A percentile compares a stretch with the other conserved stretches of the same genome.
phyloP scores from a whole-genome alignment of 2,329 filamentous ascomycete species.

The Penicillium freii region DNA sequence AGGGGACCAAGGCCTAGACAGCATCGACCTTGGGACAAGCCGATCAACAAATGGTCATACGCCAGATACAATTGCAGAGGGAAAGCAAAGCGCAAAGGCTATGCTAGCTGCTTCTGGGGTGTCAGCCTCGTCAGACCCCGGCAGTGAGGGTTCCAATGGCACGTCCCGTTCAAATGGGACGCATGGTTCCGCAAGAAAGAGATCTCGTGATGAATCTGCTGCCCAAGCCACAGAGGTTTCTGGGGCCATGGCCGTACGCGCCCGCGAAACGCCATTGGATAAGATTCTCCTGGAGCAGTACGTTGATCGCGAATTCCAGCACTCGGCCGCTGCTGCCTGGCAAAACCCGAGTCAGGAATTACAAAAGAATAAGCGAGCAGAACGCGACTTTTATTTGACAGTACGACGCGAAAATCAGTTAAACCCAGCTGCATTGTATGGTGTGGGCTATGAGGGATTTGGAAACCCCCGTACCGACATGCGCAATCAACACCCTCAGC shows the following conservation, averaged over 20 bases:
- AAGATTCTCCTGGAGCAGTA: slow-evolving; percentile 62
- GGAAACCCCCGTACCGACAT: slow-evolving; percentile 82
- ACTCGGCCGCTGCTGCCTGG: slow-evolving; percentile 54
- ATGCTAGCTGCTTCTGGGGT: slow-evolving; percentile 54
- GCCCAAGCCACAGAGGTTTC: slow-evolving; percentile 43
- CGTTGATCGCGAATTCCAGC: slow-evolving; percentile 61
- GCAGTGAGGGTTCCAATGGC: slow-evolving; percentile 30
- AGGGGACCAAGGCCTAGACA: slow-evolving; percentile 24
- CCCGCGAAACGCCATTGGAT: slow-evolving; percentile 45
- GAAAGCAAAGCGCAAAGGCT: slow-evolving; percentile 61
- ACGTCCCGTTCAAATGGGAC: slow-evolving; percentile 36
- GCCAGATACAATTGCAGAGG: slow-evolving; percentile 53
- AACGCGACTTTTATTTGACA: slow-evolving; percentile 67
- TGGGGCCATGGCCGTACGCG: slow-evolving; percentile 32
- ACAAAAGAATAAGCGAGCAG: slow-evolving; percentile 62
- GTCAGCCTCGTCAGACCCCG: slow-evolving; percentile 26
- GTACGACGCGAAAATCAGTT: slow-evolving; percentile 59
- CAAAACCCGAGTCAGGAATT: slow-evolving; percentile 57
- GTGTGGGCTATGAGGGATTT: slow-evolving; percentile 78
- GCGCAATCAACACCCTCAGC: slow-evolving; percentile 60
- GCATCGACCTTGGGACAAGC: slow-evolving; percentile 23
- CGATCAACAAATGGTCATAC: slow-evolving; percentile 29
- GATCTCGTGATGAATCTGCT: slow-evolving; percentile 59
- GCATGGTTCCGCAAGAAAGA: slow-evolving; percentile 56
- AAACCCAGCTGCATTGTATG: slow-evolving; percentile 61